phyloP scores from a whole-genome alignment of 768 basidiomycete genomes.

The Pleurotus tuber-regium region DNA sequence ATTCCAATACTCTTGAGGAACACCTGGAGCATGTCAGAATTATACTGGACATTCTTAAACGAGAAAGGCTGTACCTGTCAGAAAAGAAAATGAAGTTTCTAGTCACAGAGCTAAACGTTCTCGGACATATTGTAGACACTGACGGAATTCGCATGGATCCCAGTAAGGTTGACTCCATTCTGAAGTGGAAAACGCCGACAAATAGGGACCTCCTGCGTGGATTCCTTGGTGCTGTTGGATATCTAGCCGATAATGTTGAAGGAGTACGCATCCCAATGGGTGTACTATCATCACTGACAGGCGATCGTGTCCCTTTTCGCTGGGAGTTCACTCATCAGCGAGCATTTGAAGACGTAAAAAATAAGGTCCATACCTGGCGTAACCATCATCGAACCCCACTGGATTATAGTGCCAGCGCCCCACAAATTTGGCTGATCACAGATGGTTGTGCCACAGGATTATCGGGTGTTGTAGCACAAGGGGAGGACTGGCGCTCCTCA shows the following conservation, averaged over 20 bases:
- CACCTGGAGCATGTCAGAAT: constrained; percentile 26
- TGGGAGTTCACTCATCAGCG: constrained; percentile 13
- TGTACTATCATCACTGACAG: constrained; percentile 16
- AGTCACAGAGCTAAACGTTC: constrained; percentile 13
- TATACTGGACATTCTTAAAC: constrained; percentile 24
- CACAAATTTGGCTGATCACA: constrained; percentile 17
- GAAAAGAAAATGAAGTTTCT: constrained; percentile 22
- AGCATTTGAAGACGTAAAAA: constrained; percentile 26
- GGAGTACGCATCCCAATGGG: constrained; percentile 25
- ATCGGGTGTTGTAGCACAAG: constrained; percentile 12
- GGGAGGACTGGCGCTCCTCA: constrained; percentile 17
- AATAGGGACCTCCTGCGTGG: constrained; percentile 23
- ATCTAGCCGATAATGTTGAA: constrained; percentile 21
- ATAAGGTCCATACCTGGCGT: constrained; percentile 2
- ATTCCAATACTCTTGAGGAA: constrained; percentile 27
- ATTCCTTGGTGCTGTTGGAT: constrained; percentile 32
- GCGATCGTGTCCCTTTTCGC: constrained; percentile 12
- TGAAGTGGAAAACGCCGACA: constrained; percentile 24
- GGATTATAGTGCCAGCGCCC: constrained; percentile 9
- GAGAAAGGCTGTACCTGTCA: constrained; percentile 26
- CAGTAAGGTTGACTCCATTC: constrained; percentile 26
- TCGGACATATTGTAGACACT: constrained; percentile 21
- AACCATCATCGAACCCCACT: constrained; percentile 10
- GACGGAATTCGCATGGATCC: constrained; percentile 29
- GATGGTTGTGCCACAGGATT: constrained; percentile 19